Evolutionary conservation across 257 asterid species (phyloP).

Genomic region (Ajuga chamaepitys): DNA sequence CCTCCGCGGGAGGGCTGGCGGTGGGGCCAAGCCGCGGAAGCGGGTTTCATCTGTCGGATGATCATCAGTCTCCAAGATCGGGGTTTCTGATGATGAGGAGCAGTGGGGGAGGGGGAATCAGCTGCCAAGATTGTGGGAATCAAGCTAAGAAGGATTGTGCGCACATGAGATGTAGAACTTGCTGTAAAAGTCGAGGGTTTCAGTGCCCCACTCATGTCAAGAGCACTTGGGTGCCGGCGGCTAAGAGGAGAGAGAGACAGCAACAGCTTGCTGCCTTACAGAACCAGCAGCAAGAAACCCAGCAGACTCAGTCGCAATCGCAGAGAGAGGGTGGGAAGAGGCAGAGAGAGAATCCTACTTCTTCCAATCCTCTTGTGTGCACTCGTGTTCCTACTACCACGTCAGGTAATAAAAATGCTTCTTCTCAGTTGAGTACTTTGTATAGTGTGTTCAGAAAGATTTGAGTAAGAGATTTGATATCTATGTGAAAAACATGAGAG

Average conservation of each 20-base stretch:
- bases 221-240: slow-evolving; percentile 94
- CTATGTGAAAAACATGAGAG: no score
- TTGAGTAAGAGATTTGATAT: no score
- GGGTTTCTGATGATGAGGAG: slow-evolving; percentile 65
- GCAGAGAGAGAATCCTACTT: slow-evolving; percentile 32
- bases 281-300: slow-evolving; percentile 14
- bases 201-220: slow-evolving; percentile 70
- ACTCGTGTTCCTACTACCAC: slow-evolving; percentile 42
- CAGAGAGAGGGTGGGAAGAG: slow-evolving; percentile 18
- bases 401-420: slow-evolving; percentile 23
- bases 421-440: no score
- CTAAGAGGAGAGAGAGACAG: slow-evolving; percentile 71
- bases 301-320: neutral
- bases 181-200: slow-evolving; percentile 86
- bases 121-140: slow-evolving; percentile 90
- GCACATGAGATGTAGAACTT: slow-evolving; percentile 88
- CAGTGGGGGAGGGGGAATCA: slow-evolving; percentile 52
- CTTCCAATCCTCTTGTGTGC: slow-evolving; percentile 42
- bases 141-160: slow-evolving; percentile 80
- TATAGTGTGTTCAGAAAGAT: no score
- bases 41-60: slow-evolving; percentile 31
- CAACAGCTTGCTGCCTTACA: slow-evolving; percentile 37
- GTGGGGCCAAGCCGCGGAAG: slow-evolving; percentile 42
- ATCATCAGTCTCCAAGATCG: slow-evolving; percentile 38
- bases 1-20: slow-evolving; percentile 46